Base-by-base conservation (phyloP, 768 basidiomycete species). In the Boletellus emodensis region DNA sequence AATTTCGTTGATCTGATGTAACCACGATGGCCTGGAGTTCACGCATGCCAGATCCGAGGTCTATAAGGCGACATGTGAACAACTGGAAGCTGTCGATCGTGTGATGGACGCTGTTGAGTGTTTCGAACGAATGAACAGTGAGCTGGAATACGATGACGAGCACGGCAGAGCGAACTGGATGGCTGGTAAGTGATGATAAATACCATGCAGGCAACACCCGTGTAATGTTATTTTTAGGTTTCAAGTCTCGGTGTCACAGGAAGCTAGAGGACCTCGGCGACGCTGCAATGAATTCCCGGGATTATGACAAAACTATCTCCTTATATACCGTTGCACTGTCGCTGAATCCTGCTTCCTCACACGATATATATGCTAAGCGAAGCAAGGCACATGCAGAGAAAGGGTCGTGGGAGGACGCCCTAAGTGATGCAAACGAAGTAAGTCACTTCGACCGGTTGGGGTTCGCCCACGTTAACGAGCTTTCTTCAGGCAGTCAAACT, bases 161-260 rank as follows among this genome's bases (percentile, higher is more conserved):
- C 4, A 6, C n/a, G n/a, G n/a, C n/a, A n/a, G n/a, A n/a, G n/a
- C n/a, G n/a, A 9, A 38, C 14, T 55, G 53, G 55, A 15, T 40
- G 13, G n/a, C 1, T 5, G 46, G 49, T 51, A n/a, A n/a, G n/a
- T n/a, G n/a, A n/a, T n/a, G n/a, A n/a, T n/a, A n/a, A n/a, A n/a
- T n/a, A n/a, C n/a, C n/a, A n/a, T n/a, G n/a, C n/a, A n/a, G n/a
- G n/a, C n/a, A n/a, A n/a, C n/a, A n/a, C n/a, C n/a, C n/a, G n/a
- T n/a, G n/a, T n/a, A n/a, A n/a, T n/a, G n/a, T n/a, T n/a, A n/a
- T 59, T 57, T 3, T 20, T 18, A 55, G 52, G 22, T 1, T 50
- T 50, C 20, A 36, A 26, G 6, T 33, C 14, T 15, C 40, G 17
- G 9, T 45, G 42, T 17, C 20, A 30, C 20, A 11, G 6, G 22